phyloP scores from a whole-genome alignment of 139 green algal species.

The Eudorina sp. region DNA sequence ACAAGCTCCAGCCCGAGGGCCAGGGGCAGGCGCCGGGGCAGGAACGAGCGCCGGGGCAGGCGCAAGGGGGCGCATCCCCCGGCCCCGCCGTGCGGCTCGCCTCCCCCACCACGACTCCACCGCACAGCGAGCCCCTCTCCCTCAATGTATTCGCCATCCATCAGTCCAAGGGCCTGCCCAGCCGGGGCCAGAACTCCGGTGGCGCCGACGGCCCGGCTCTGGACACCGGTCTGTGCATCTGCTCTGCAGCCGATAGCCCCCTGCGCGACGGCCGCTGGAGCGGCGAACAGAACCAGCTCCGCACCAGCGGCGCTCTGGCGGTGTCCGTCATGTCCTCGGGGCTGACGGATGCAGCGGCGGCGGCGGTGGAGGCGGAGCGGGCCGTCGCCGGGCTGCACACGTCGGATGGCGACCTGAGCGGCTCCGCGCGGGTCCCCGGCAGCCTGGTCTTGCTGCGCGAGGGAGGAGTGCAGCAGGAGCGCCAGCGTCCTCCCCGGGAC shows the following conservation, averaged over 20 bases:
- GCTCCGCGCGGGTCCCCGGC: too few species aligned
- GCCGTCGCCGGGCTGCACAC: not conserved
- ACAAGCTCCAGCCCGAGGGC: too few species aligned
- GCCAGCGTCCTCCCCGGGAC: too few species aligned
- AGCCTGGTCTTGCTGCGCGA: too few species aligned
- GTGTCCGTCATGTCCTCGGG: not conserved
- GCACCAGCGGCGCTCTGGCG: not conserved
- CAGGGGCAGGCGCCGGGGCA: too few species aligned
- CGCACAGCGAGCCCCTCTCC: slow-evolving; percentile 2
- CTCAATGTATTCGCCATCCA: not conserved
- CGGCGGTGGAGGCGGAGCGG: not conserved
- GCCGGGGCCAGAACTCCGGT: not conserved
- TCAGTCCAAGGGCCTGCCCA: not conserved
- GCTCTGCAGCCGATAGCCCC: not conserved
- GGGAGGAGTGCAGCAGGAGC: too few species aligned
- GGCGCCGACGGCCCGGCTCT: not conserved
- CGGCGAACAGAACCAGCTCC: not conserved
- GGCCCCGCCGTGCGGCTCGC: not conserved
- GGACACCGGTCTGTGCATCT: not conserved
- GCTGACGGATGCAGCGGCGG: not conserved
- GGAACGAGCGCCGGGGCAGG: too few species aligned
- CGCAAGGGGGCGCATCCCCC: not conserved
- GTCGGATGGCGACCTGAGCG: too few species aligned
- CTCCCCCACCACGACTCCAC: not conserved
- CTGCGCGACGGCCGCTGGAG: not conserved